These are phyloP conservation scores for Tephrocybe rancida DNA, from an alignment of 768 basidiomycete genomes.

Conservation along the genomic window DNA sequence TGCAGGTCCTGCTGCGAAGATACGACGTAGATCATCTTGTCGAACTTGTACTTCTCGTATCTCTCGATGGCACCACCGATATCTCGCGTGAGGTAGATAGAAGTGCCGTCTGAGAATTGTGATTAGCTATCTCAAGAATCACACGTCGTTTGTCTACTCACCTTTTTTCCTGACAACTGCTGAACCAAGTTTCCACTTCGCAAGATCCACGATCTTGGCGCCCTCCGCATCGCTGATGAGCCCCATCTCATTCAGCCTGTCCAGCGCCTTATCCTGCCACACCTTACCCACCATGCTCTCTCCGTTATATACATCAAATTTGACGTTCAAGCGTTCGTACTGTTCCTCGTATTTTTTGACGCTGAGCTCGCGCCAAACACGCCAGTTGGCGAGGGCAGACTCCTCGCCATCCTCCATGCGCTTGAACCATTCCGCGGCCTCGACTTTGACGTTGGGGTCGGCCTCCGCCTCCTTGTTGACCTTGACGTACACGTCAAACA, in stretches of 20 bases:
- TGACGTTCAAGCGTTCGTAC: constrained; percentile 86
- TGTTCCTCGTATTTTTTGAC: constrained; percentile 88
- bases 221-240: constrained; percentile 79
- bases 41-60: constrained; percentile 85
- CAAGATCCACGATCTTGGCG: constrained; percentile 85
- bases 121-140: neutral
- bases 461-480: constrained; percentile 83
- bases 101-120: constrained; percentile 73
- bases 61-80: constrained; percentile 93
- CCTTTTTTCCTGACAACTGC: constrained; percentile 89
- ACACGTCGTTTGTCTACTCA: constrained; percentile 24
- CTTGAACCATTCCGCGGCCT: constrained; percentile 88
- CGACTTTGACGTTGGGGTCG: constrained; percentile 70
- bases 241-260: constrained; percentile 67
- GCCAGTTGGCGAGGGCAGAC: constrained; percentile 83
- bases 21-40: constrained; percentile 93
- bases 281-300: constrained; percentile 81
- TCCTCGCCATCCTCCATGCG: constrained; percentile 95
- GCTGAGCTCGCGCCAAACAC: constrained; percentile 88
- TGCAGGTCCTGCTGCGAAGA: constrained; percentile 88
- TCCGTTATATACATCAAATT: constrained; percentile 91
- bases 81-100: constrained; percentile 93
- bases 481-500: constrained; percentile 93
- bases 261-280: constrained; percentile 73
- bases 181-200: constrained; percentile 89